phyloP scores from a whole-genome alignment of 2,329 filamentous ascomycete species.

The Purpureocillium takamizusanense region DNA sequence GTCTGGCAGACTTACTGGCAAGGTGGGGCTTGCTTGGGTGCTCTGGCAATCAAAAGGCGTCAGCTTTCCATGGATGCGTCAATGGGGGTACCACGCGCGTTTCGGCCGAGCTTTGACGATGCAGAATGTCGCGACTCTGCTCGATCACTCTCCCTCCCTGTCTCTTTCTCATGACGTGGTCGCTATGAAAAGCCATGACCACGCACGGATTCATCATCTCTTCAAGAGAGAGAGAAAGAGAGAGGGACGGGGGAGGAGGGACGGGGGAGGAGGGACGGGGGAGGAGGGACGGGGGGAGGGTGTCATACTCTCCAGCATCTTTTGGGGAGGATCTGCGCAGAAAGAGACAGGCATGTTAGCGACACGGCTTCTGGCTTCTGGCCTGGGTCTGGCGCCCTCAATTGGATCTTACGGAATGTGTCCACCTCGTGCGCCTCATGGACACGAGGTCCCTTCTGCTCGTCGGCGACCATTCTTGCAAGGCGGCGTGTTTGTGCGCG shows the following conservation, averaged over 20 bases:
- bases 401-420: slow-evolving; percentile 52
- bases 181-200: background rate
- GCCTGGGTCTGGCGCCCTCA: background rate
- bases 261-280: too few species aligned
- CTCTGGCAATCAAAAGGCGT: slow-evolving; percentile 38
- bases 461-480: slow-evolving; percentile 33
- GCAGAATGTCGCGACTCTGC: too few species aligned
- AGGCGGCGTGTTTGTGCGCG: background rate
- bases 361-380: slow-evolving; percentile 7
- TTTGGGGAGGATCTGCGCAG: slow-evolving; percentile 48
- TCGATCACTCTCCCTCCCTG: too few species aligned
- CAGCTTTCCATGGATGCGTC: slow-evolving; percentile 7
- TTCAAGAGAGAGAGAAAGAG: background rate
- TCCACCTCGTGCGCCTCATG: slow-evolving; percentile 69
- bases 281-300: background rate
- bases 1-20: slow-evolving; percentile 37
- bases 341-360: slow-evolving; percentile 6
- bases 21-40: slow-evolving; percentile 63
- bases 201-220: background rate
- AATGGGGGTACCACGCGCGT: background rate
- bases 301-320: slow-evolving; percentile 58
- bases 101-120: too few species aligned
- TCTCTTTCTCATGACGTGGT: too few species aligned
- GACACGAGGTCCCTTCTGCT: slow-evolving; percentile 44
- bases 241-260: too few species aligned